Evolutionary conservation across 805 yeast species (phyloP).

Genomic region (Yarrowia yakushimensis): DNA sequence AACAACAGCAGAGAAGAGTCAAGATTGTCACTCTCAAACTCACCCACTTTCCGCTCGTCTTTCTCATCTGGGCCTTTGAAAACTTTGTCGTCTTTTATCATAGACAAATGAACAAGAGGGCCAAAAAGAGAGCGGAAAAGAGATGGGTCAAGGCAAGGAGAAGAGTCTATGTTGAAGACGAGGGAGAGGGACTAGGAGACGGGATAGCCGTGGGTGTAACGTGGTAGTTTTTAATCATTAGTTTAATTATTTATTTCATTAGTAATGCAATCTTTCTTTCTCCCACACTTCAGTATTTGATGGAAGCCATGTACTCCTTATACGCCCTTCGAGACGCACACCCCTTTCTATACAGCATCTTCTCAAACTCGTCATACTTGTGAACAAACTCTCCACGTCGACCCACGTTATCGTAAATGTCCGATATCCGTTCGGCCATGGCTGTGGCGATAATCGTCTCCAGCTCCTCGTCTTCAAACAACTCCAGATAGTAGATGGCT

Average conservation of each 20-base stretch:
- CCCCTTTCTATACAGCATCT: background rate
- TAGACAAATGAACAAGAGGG: background rate
- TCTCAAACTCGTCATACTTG: constrained; percentile 22
- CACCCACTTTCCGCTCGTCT: background rate
- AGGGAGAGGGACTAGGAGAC: background rate
- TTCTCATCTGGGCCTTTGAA: constrained; percentile 2
- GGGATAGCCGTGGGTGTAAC: background rate
- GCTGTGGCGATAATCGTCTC: background rate
- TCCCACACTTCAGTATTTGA: background rate
- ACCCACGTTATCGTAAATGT: constrained; percentile 1
- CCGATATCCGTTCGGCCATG: background rate
- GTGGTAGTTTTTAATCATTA: too few species aligned
- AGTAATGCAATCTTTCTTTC: too few species aligned
- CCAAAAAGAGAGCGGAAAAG: background rate
- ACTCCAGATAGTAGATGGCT: constrained; percentile 11
- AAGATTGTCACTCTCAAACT: background rate
- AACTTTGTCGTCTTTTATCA: background rate
- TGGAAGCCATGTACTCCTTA: constrained; percentile 18
- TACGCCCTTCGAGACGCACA: background rate
- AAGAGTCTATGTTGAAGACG: background rate
- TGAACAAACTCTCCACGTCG: constrained; percentile 11
- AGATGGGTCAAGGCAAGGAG: background rate
- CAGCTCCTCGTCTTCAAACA: constrained; percentile 14
- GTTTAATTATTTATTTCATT: too few species aligned
- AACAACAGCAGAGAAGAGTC: background rate